Conservation (phyloP, 2,329 filamentous ascomycete species). For the Fusarium praegraminearum region DNA sequence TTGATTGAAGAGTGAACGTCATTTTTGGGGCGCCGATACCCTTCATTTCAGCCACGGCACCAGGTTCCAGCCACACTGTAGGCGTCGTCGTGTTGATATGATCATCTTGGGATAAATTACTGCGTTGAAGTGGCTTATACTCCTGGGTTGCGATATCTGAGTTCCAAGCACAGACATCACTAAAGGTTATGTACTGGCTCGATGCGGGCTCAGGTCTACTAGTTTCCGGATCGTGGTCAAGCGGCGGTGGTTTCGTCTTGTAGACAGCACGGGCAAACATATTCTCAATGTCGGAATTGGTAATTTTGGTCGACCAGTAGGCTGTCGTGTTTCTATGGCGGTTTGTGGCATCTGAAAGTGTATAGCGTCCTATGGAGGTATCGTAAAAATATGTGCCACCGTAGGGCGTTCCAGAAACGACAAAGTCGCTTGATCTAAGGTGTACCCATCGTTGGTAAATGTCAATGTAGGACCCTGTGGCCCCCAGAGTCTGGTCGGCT, state of each 20-base stretch:
- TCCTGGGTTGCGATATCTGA: not conserved
- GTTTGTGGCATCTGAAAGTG: not conserved
- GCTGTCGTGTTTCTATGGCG: not conserved
- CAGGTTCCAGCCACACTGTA: not conserved
- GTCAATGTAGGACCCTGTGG: not conserved
- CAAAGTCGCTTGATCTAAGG: not conserved
- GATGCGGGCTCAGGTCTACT: not conserved
- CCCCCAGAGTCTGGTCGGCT: not conserved
- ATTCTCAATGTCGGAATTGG: not conserved
- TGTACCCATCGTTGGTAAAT: not conserved
- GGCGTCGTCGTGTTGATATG: not conserved
- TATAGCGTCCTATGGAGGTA: not conserved
- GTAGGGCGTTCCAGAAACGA: not conserved
- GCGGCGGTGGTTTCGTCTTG: not conserved
- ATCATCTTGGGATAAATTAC: not conserved
- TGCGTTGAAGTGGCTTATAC: not conserved
- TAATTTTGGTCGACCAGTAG: not conserved
- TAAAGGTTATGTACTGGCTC: not conserved
- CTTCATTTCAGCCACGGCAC: not conserved
- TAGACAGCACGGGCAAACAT: not conserved
- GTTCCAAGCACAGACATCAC: not conserved
- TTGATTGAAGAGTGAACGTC: not conserved
- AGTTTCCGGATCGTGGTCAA: not conserved
- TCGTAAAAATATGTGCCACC: not conserved
- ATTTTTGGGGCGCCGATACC: not conserved